Evolutionary conservation across 106 monocot species (phyloP).

Genomic region (Allium fistulosum): DNA sequence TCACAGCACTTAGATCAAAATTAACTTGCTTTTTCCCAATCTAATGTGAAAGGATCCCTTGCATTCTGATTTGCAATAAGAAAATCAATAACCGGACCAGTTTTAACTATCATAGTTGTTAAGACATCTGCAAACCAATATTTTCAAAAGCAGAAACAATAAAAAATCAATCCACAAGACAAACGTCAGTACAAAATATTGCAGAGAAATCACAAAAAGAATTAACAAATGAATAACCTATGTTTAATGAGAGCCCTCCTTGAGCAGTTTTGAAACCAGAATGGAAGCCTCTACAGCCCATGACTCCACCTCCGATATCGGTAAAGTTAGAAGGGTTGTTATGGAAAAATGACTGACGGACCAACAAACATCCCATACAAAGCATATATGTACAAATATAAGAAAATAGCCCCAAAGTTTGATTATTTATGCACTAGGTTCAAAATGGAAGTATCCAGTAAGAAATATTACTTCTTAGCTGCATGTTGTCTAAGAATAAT

Average conservation of each 20-base stretch:
- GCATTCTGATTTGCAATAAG: slow-evolving; percentile 76
- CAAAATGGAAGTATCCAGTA: background rate
- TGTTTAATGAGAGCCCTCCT: slow-evolving; percentile 33
- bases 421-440: too few species aligned
- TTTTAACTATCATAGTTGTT: slow-evolving; percentile 89
- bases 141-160: background rate
- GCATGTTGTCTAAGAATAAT: slow-evolving; percentile 85
- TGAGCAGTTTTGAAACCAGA: slow-evolving; percentile 63
- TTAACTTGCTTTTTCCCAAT: slow-evolving; percentile 70
- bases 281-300: slow-evolving; percentile 82
- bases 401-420: too few species aligned
- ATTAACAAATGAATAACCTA: slow-evolving; percentile 32
- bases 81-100: slow-evolving; percentile 84
- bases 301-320: slow-evolving; percentile 79
- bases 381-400: too few species aligned
- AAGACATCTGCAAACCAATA: slow-evolving; percentile 56
- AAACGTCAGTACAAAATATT: background rate
- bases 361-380: slow-evolving; percentile 82
- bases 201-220: background rate
- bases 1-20: background rate
- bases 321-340: slow-evolving; percentile 56
- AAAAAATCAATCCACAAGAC: background rate
- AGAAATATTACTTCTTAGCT: slow-evolving; percentile 50
- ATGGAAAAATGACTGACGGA: slow-evolving; percentile 81
- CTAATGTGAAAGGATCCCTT: slow-evolving; percentile 41